Conservation (phyloP, 2,329 filamentous ascomycete genomes). For the Pseudopyricularia cyperi region DNA sequence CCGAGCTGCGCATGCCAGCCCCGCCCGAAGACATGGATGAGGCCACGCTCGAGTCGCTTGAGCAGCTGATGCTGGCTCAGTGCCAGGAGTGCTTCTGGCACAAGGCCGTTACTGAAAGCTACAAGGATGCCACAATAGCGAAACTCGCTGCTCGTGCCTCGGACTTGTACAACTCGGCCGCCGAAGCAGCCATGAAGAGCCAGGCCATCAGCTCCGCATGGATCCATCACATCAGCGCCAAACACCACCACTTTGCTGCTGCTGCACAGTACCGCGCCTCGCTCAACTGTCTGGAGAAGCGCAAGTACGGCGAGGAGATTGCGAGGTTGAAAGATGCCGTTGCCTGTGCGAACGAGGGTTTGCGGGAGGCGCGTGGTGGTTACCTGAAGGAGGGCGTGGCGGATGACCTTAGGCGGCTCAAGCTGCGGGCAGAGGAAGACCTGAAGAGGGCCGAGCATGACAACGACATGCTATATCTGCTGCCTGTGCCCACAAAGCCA, state of each 20-base stretch:
- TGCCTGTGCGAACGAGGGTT: conserved; percentile 67
- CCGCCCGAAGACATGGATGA: conserved; percentile 95
- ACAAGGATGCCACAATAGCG: conserved; percentile 86
- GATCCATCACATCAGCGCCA: conserved; percentile 96
- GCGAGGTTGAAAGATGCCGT: conserved; percentile 74
- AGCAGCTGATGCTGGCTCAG: conserved; percentile 77
- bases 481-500: conserved; percentile 73
- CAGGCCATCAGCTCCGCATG: conserved; percentile 83
- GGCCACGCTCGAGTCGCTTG: conserved; percentile 70
- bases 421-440: conserved; percentile 72
- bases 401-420: conserved; percentile 71
- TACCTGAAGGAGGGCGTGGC: conserved; percentile 65
- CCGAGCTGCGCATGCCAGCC: conserved; percentile 66
- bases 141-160: conserved; percentile 82
- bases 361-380: conserved; percentile 62
- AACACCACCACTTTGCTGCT: conserved; percentile 93
- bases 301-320: conserved; percentile 90
- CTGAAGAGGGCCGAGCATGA: conserved; percentile 89
- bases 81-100: conserved; percentile 98
- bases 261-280: conserved; percentile 89
- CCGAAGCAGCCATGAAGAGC: conserved; percentile 77
- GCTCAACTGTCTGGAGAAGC: conserved; percentile 82
- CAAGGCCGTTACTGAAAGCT: conserved; percentile 84
- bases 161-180: conserved; percentile 75
- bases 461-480: conserved; percentile 88